These are phyloP conservation scores for Macrocybe gigantea DNA, from an alignment of 768 basidiomycete genomes.

Conservation along the genomic window DNA sequence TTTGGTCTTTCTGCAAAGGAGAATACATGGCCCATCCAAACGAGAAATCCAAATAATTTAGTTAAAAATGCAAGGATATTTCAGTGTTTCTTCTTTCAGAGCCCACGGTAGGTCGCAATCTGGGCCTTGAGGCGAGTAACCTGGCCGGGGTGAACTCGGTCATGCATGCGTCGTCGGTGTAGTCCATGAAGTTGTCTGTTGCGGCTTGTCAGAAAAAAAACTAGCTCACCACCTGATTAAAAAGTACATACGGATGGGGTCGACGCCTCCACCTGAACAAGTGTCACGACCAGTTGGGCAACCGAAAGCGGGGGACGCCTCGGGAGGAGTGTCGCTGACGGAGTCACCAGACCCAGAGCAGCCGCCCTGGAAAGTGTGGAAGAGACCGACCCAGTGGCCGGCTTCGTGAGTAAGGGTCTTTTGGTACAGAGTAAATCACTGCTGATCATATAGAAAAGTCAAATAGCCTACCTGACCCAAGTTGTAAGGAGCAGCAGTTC, in stretches of 20 bases:
- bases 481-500: constrained; percentile 33
- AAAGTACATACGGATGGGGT: constrained; percentile 25
- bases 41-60: constrained; percentile 4
- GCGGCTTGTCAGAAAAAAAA: background rate
- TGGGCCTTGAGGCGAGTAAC: constrained; percentile 28
- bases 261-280: constrained; percentile 23
- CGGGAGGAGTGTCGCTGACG: constrained; percentile 38
- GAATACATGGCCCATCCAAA: too few relatives aligned
- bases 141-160: constrained; percentile 38
- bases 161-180: constrained; percentile 42
- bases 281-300: constrained; percentile 26
- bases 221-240: background rate
- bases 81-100: constrained; percentile 5
- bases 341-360: constrained; percentile 30
- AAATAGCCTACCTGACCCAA: constrained; percentile 17
- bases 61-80: constrained; percentile 11
- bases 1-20: too few relatives aligned
- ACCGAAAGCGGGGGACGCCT: constrained; percentile 31
- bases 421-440: background rate
- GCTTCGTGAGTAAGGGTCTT: constrained; percentile 48
- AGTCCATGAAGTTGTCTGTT: constrained; percentile 43
- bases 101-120: constrained; percentile 34
- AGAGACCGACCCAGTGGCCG: constrained; percentile 52
- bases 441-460: constrained; percentile 8
- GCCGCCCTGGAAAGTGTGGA: constrained; percentile 52